These are phyloP conservation scores for Solanum sitiens DNA, from an alignment of 257 asterid genomes.

Conservation along the genomic window DNA sequence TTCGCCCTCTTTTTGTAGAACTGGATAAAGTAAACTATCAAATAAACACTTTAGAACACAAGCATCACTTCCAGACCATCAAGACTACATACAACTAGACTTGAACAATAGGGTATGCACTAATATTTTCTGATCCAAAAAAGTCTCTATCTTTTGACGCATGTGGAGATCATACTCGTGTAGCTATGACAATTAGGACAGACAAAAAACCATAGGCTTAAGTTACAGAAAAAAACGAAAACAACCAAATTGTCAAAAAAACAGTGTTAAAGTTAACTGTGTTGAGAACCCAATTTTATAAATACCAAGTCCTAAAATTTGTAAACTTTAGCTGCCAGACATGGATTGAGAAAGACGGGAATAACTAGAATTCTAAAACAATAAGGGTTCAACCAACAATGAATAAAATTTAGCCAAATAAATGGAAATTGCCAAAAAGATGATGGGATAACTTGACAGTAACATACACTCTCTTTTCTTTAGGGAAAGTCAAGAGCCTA, in stretches of 20 bases:
- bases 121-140: not conserved
- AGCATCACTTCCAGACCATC: not conserved
- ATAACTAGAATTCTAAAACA: not conserved
- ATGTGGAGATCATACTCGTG: not conserved
- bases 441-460: not conserved
- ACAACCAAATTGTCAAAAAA: not conserved
- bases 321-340: not conserved
- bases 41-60: not conserved
- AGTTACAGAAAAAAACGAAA: not conserved
- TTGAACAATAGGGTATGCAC: not conserved
- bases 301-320: not conserved
- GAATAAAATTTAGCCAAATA: not conserved
- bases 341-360: not conserved
- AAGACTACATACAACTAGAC: not conserved
- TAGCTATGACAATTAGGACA: not conserved
- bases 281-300: not conserved
- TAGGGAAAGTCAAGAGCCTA: not conserved
- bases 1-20: not conserved
- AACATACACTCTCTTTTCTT: not conserved
- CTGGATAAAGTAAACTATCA: not conserved
- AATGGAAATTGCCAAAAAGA: not conserved
- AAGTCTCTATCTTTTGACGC: not conserved
- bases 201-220: not conserved
- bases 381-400: not conserved
- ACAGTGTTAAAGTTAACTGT: not conserved